Percentiles rank a stretch among this genome's conserved stretches.
These are phyloP conservation scores for Boletus edulis DNA, from an alignment of 768 basidiomycete species.

Conservation along the genomic window DNA sequence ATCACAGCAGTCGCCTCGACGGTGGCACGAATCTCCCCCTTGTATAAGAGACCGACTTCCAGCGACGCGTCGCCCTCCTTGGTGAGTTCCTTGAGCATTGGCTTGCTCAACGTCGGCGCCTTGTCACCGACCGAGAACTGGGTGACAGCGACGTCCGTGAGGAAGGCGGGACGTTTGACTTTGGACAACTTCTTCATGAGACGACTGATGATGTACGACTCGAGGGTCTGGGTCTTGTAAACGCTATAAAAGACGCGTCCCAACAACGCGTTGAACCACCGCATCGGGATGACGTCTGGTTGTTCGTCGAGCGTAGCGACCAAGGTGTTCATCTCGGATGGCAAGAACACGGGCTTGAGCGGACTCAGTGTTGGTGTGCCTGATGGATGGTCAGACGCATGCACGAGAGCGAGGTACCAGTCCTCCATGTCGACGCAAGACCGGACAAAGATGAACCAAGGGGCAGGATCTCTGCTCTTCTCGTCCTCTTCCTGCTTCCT, in stretches of 20 bases:
- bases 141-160: conserved; percentile 81
- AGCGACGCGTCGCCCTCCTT: conserved; percentile 90
- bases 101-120: conserved; percentile 87
- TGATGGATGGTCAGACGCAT: conserved; percentile 64
- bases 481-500: conserved; percentile 35
- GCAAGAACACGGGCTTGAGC: conserved; percentile 62
- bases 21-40: conserved; percentile 87
- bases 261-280: conserved; percentile 94
- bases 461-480: conserved; percentile 41
- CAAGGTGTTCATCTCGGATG: conserved; percentile 78
- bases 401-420: conserved; percentile 84
- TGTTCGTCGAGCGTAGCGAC: conserved; percentile 87
- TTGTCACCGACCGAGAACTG: conserved; percentile 87
- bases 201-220: conserved; percentile 79
- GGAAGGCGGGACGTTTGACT: conserved; percentile 84
- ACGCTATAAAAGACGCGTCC: conserved; percentile 92
- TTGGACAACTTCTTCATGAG: conserved; percentile 94
- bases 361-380: conserved; percentile 61
- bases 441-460: conserved; percentile 94
- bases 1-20: conserved; percentile 89
- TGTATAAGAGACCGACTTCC: conserved; percentile 81
- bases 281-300: conserved; percentile 94
- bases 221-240: conserved; percentile 80
- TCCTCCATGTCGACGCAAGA: conserved; percentile 95
- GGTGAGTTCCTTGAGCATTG: conserved; percentile 97